Conservation (phyloP, 345 rosid species). For the Eucalyptus fibrosa region DNA sequence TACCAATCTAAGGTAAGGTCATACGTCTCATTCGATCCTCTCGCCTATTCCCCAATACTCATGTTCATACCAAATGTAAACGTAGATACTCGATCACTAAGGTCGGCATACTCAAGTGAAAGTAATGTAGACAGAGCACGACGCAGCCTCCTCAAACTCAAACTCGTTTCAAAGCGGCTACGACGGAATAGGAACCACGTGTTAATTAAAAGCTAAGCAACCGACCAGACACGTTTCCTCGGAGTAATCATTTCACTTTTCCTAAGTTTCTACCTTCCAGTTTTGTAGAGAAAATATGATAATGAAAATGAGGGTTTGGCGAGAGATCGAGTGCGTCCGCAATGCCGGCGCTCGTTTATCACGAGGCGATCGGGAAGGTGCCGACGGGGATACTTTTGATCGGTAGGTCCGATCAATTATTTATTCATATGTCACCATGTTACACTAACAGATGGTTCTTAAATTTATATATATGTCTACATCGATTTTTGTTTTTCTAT, state of each 20-base stretch:
- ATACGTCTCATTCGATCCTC: neutral
- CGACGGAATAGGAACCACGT: neutral
- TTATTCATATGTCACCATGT: neutral
- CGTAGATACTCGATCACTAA: neutral
- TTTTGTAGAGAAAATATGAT: neutral
- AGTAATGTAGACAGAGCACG: neutral
- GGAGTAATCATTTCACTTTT: neutral
- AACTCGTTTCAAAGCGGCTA: neutral
- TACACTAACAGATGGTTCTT: too few species aligned
- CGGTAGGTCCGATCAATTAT: neutral
- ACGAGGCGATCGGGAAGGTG: neutral
- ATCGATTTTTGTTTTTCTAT: too few species aligned
- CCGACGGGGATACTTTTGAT: neutral
- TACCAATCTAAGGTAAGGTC: neutral
- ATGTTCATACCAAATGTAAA: neutral
- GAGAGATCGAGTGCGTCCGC: neutral
- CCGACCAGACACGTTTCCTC: neutral
- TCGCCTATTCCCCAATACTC: neutral
- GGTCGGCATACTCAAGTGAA: neutral
- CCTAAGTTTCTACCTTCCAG: neutral
- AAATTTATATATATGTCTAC: neutral
- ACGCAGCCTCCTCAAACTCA: neutral
- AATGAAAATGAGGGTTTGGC: neutral
- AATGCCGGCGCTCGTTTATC: neutral
- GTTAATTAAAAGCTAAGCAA: neutral